phyloP scores from a whole-genome alignment of 768 basidiomycete species.

The Terana coerulea region DNA sequence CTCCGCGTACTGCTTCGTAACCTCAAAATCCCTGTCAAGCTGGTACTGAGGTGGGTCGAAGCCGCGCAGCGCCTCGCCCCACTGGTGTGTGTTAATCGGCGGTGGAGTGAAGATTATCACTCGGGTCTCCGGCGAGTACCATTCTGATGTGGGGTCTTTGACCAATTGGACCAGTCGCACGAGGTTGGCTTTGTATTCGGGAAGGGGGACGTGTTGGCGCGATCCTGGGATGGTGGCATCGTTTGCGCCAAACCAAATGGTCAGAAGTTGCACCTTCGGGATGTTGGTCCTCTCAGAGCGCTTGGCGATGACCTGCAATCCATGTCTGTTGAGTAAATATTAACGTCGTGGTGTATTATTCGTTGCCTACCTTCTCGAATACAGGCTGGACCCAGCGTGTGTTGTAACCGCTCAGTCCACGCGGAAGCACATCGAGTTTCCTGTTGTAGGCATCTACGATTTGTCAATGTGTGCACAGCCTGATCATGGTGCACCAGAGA shows the following conservation, averaged over 20 bases:
- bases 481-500: not conserved
- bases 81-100: conserved; percentile 66
- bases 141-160: conserved; percentile 54
- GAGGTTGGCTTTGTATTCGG: conserved; percentile 63
- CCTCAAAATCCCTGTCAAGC: conserved; percentile 58
- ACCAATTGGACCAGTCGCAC: conserved; percentile 57
- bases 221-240: conserved; percentile 68
- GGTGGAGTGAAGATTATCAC: conserved; percentile 84
- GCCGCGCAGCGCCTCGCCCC: conserved; percentile 44
- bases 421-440: conserved; percentile 82
- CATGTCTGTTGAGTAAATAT: not conserved
- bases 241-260: conserved; percentile 38
- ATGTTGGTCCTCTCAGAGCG: conserved; percentile 33
- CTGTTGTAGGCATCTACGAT: conserved; percentile 67
- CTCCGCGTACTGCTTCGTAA: conserved; percentile 65
- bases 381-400: conserved; percentile 82
- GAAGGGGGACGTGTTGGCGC: conserved; percentile 73
- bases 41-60: conserved; percentile 43
- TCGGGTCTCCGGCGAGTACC: conserved; percentile 67
- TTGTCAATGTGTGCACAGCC: not conserved
- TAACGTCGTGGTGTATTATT: not conserved
- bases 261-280: conserved; percentile 16
- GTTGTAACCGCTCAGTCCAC: conserved; percentile 83
- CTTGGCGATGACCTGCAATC: conserved; percentile 53
- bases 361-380: conserved; percentile 56